Evolutionary conservation across 2,329 filamentous ascomycete species (phyloP).

Genomic region (Chaetomium sp.): DNA sequence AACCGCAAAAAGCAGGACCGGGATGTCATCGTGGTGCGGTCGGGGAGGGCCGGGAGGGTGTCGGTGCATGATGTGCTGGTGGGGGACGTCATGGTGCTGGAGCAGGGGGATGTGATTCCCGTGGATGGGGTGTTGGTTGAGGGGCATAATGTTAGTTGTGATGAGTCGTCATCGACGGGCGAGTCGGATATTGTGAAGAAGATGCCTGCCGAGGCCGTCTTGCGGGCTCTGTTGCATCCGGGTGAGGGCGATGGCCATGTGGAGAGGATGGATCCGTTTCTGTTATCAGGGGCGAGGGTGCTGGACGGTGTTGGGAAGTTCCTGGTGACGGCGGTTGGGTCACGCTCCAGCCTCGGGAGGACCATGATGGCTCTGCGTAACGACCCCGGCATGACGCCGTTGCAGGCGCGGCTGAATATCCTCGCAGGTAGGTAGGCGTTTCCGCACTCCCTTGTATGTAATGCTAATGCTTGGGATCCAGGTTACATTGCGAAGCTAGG

Average conservation of each 20-base stretch:
- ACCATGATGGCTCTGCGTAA: slow-evolving; percentile 59
- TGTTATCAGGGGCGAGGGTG: slow-evolving; percentile 59
- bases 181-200: slow-evolving; percentile 72
- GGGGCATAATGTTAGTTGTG: slow-evolving; percentile 67
- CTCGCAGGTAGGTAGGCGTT: slow-evolving; percentile 38
- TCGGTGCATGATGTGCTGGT: slow-evolving; percentile 66
- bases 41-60: slow-evolving; percentile 63
- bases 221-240: slow-evolving; percentile 51
- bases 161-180: slow-evolving; percentile 70
- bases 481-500: slow-evolving; percentile 49
- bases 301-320: slow-evolving; percentile 57
- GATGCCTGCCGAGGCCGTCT: slow-evolving; percentile 59
- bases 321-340: slow-evolving; percentile 58
- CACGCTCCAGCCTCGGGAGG: slow-evolving; percentile 56
- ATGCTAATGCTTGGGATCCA: background rate
- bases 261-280: slow-evolving; percentile 58
- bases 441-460: too few species aligned
- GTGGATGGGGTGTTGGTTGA: slow-evolving; percentile 67
- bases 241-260: slow-evolving; percentile 43
- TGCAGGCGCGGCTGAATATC: slow-evolving; percentile 55
- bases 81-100: slow-evolving; percentile 67
- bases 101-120: slow-evolving; percentile 67
- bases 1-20: slow-evolving; percentile 64
- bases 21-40: slow-evolving; percentile 66
- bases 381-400: slow-evolving; percentile 55